phyloP scores from a whole-genome alignment of 2,329 filamentous ascomycete genomes.

The Aspergillus sp. region DNA sequence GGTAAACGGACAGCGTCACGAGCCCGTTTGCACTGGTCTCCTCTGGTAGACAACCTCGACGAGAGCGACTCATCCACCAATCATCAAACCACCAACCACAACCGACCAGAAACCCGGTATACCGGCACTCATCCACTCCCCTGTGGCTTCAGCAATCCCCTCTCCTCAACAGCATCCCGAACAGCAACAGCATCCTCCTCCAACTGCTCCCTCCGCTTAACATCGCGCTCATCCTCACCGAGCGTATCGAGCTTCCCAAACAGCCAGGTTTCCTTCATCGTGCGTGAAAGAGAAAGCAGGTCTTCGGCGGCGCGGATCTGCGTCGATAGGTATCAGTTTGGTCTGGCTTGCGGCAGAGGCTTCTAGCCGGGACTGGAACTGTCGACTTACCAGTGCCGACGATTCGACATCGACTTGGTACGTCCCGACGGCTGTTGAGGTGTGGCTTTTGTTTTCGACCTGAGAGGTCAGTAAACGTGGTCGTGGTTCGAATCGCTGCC shows the following conservation, averaged over 20 bases:
- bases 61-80: no score
- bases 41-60: no score
- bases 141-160: constrained; percentile 15
- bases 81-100: background rate
- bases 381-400: constrained; percentile 43
- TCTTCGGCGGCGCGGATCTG: constrained; percentile 55
- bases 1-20: no score
- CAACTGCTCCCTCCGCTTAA: constrained; percentile 33
- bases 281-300: constrained; percentile 49
- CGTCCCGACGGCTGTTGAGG: constrained; percentile 47
- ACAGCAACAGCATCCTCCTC: constrained; percentile 42
- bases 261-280: constrained; percentile 58
- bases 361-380: background rate
- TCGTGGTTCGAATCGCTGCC: constrained; percentile 1
- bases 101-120: constrained; percentile 1
- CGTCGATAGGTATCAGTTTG: background rate
- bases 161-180: constrained; percentile 33
- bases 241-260: constrained; percentile 56
- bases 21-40: no score
- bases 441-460: constrained; percentile 44
- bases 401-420: constrained; percentile 52
- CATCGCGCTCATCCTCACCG: constrained; percentile 33
- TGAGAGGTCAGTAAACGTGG: constrained; percentile 13
- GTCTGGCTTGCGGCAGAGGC: no score
- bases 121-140: constrained; percentile 1